These are phyloP conservation scores for Rhizopogon vesiculosus DNA, from an alignment of 768 basidiomycete species.

Conservation along the genomic window DNA sequence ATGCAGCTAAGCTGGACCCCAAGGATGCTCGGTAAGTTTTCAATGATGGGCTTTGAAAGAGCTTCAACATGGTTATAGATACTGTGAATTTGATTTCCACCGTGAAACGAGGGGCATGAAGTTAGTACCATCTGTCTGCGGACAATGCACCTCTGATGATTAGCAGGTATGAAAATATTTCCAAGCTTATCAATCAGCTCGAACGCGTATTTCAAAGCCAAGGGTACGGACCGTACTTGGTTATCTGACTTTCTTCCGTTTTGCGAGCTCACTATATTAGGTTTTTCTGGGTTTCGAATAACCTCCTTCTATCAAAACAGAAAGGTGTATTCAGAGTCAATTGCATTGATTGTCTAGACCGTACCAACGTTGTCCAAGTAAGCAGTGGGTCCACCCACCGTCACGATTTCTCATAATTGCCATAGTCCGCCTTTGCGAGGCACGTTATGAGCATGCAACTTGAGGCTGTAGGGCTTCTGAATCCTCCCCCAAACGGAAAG, in stretches of 20 bases:
- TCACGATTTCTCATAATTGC: constrained; percentile 4
- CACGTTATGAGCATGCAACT: constrained; percentile 74
- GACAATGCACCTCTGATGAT: constrained; percentile 2
- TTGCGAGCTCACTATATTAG: constrained; percentile 29
- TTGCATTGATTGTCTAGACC: constrained; percentile 93
- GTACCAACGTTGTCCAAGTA: constrained; percentile 93
- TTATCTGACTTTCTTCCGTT: neutral
- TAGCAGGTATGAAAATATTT: constrained; percentile 83
- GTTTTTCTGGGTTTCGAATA: constrained; percentile 79
- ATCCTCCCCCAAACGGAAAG: constrained; percentile 47
- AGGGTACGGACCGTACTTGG: constrained; percentile 45
- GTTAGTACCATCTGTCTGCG: constrained; percentile 31
- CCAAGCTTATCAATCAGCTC: constrained; percentile 66
- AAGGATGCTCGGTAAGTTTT: constrained; percentile 53
- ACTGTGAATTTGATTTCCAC: constrained; percentile 90
- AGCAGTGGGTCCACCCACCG: constrained; percentile 7
- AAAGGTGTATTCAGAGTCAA: constrained; percentile 86
- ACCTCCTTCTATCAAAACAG: constrained; percentile 70
- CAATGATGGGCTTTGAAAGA: neutral
- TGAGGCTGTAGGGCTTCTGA: constrained; percentile 63
- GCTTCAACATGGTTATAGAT: constrained; percentile 36
- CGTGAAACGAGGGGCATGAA: constrained; percentile 93
- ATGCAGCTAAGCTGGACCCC: constrained; percentile 50
- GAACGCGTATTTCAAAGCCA: constrained; percentile 74
- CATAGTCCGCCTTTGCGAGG: constrained; percentile 86